These are phyloP conservation scores for Meyerozyma carpophila DNA, from an alignment of 1,139 yeast genomes.

Conservation along the genomic window DNA sequence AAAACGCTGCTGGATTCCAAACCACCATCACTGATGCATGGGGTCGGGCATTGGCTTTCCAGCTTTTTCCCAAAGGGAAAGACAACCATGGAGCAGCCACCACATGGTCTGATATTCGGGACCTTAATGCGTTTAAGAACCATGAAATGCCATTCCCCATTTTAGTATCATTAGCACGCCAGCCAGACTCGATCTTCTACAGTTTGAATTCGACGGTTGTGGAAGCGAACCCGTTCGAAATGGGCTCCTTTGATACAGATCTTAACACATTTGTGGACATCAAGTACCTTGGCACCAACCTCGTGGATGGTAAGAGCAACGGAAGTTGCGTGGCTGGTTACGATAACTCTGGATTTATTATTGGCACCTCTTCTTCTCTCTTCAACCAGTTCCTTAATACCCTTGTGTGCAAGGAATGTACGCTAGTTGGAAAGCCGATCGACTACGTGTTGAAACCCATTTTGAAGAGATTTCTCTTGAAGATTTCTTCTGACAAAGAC, in stretches of 20 bases:
- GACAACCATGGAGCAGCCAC: constrained; percentile 20
- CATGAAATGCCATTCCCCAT: constrained; percentile 40
- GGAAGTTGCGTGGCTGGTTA: constrained; percentile 56
- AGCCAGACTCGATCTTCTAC: constrained; percentile 28
- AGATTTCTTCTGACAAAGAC: constrained; percentile 33
- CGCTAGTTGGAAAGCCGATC: constrained; percentile 26
- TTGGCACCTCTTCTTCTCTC: constrained; percentile 76
- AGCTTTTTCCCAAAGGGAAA: constrained; percentile 25
- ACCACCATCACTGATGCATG: constrained; percentile 30
- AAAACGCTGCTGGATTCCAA: constrained; percentile 28
- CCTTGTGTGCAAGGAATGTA: constrained; percentile 42
- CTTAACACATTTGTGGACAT: constrained; percentile 33
- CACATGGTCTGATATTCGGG: constrained; percentile 30
- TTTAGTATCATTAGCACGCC: constrained; percentile 31
- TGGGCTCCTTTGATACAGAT: constrained; percentile 39
- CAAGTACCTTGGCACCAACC: constrained; percentile 31
- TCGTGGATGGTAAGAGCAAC: constrained; percentile 21
- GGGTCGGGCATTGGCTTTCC: constrained; percentile 37
- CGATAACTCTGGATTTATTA: constrained; percentile 71
- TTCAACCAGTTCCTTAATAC: constrained; percentile 67
- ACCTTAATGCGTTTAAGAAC: constrained; percentile 20
- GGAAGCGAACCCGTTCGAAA: constrained; percentile 38
- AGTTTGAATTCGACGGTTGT: constrained; percentile 33
- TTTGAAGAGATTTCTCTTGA: constrained; percentile 36
- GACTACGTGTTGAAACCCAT: constrained; percentile 45